Evolutionary conservation across 2,329 filamentous ascomycete species (phyloP).

Genomic region (Fusarium brachygibbosum): DNA sequence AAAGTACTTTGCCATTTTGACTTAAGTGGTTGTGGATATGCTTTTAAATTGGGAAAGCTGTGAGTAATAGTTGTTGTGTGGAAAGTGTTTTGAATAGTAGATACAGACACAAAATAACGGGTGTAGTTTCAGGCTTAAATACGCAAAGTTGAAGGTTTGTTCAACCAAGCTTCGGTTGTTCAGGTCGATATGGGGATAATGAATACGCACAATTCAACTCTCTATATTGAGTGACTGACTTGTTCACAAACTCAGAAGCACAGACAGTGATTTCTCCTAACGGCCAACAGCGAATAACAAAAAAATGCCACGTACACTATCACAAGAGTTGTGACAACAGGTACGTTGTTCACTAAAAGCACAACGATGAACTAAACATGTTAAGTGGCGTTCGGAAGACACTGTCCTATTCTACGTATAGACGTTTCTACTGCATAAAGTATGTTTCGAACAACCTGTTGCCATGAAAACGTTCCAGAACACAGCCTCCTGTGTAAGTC

Average conservation of each 20-base stretch:
- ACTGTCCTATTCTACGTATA: not conserved
- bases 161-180: not conserved
- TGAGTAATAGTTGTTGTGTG: not conserved
- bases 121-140: not conserved
- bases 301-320: too few relatives aligned
- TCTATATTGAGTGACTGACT: too few relatives aligned
- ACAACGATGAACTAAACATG: not conserved
- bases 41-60: not conserved
- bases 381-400: not conserved
- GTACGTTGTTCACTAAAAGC: not conserved
- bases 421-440: not conserved
- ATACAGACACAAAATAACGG: too few relatives aligned
- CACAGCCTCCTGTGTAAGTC: not conserved
- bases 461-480: not conserved
- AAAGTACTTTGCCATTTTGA: not conserved
- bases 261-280: not conserved
- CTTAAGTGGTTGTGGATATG: not conserved
- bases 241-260: not conserved
- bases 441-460: not conserved
- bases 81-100: not conserved
- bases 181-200: fast-evolving
- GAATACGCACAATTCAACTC: not conserved
- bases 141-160: fast-evolving
- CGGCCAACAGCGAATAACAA: not conserved
- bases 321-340: not conserved